Evolutionary conservation across 2,329 filamentous ascomycete species (phyloP).

Genomic region (Gremmenia infestans): DNA sequence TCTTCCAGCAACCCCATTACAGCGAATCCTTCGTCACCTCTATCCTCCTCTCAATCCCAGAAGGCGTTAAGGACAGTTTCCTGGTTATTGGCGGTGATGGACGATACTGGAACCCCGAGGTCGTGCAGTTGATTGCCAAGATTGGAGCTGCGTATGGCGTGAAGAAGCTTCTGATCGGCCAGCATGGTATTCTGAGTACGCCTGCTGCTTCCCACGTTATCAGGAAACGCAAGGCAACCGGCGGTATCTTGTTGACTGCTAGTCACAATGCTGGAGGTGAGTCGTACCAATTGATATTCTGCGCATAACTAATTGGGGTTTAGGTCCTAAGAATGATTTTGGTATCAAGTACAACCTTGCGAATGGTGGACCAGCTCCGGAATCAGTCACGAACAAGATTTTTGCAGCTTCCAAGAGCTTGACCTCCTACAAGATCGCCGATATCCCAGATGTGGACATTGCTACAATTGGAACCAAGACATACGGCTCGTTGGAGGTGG

Average conservation of each 20-base stretch:
- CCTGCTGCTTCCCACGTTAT: conserved; percentile 96
- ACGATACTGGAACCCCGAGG: conserved; percentile 94
- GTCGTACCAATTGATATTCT: conserved; percentile 8
- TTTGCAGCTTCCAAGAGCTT: conserved; percentile 86
- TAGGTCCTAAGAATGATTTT: conserved; percentile 90
- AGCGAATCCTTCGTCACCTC: conserved; percentile 92
- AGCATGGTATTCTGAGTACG: conserved; percentile 93
- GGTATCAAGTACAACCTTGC: conserved; percentile 99
- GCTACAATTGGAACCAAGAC: conserved; percentile 74
- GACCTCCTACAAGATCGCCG: conserved; percentile 85
- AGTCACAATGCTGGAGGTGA: conserved; percentile 96
- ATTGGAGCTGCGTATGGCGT: conserved; percentile 96
- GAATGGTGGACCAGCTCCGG: conserved; percentile 92
- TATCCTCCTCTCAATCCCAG: conserved; percentile 93
- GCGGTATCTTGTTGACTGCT: conserved; percentile 92
- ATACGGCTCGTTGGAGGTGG: conserved; percentile 84
- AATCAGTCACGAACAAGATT: conserved; percentile 97
- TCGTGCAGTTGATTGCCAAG: conserved; percentile 94
- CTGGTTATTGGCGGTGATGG: conserved; percentile 97
- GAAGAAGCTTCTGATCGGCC: conserved; percentile 96
- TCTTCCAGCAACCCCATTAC: conserved; percentile 94
- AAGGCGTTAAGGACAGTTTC: conserved; percentile 75
- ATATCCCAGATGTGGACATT: conserved; percentile 83
- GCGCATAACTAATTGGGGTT: conserved; percentile 3
- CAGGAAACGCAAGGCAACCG: conserved; percentile 88